phyloP scores from a whole-genome alignment of 495 filamentous ascomycete genomes.

The Hypoxylon fuscum region DNA sequence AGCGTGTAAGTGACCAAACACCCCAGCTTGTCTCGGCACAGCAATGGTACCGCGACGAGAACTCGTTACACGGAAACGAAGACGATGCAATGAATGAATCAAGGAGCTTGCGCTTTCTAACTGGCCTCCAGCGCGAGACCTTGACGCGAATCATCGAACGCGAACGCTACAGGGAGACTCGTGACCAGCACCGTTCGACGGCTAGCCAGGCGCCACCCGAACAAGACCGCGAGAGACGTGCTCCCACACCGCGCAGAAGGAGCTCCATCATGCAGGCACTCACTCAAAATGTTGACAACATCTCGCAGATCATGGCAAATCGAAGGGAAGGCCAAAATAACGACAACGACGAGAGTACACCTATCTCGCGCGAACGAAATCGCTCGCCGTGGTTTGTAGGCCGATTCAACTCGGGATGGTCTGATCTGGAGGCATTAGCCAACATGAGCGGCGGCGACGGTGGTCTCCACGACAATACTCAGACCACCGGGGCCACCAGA shows the following conservation, averaged over 20 bases:
- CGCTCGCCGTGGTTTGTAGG: constrained; percentile 22
- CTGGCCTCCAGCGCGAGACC: constrained; percentile 35
- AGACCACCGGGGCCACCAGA: too few species aligned
- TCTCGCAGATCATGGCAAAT: constrained; percentile 23
- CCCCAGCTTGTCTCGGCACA: too few species aligned
- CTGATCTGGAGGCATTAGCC: constrained; percentile 47
- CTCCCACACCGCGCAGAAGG: constrained; percentile 33
- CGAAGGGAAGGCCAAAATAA: constrained; percentile 24
- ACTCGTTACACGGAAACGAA: too few species aligned
- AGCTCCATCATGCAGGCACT: constrained; percentile 40
- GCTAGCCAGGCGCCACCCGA: constrained; percentile 33
- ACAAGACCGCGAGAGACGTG: constrained; percentile 39
- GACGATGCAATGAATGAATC: too few species aligned
- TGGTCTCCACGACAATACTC: constrained; percentile 16
- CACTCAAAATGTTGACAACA: constrained; percentile 34
- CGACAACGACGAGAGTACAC: constrained; percentile 9
- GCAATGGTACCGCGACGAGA: too few species aligned
- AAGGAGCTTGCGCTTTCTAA: constrained; percentile 11
- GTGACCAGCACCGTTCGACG: constrained; percentile 32
- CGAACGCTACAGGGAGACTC: constrained; percentile 33
- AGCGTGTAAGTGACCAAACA: constrained; percentile 38
- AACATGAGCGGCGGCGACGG: constrained; percentile 36
- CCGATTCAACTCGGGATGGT: constrained; percentile 41
- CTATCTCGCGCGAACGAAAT: constrained; percentile 30
- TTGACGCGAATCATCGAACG: constrained; percentile 42